Evolutionary conservation across 306 rosid species (phyloP), one percentile per base, ranked within the genome.

Genomic region (Lathyrus aphaca): DNA sequence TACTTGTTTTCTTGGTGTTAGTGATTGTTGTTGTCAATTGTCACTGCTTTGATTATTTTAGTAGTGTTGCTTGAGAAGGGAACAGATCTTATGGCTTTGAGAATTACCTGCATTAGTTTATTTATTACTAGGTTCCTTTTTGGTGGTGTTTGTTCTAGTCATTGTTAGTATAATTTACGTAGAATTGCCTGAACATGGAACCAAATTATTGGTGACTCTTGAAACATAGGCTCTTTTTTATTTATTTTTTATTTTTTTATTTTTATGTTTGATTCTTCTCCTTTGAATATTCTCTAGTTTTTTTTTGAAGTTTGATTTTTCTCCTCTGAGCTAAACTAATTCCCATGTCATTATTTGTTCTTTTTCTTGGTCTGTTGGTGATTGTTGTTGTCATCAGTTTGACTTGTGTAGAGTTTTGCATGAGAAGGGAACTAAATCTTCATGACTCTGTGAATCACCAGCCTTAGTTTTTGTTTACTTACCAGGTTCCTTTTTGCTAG

Each of bases 11-110:
- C 40, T 51, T 50, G 48, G 8, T 53, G 6, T 25, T 72, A 16
- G 12, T 46, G 38, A 9, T 43, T 62, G 35, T 74, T 69, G 61
- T 50, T 44, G 46, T n/a, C n/a, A n/a, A n/a, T n/a, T n/a, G n/a
- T 57, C 38, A 12, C 23, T 53, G 50, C 37, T 61, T 61, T 42
- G 40, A 11, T 69, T 69, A 30, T 0, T 35, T 13, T 54, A 23
- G 17, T 59, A 43, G 17, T 70, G 40, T 77, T 44, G 62, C 44
- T 29, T 69, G n/a, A 19, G 30, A 19, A 19, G 30, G 30, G 15
- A 19, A 53, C 32, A 19, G 8, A 27, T 30, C 50, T 48, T 37
- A 10, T 40, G 45, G 45, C 53, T 43, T 56, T 50, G 29, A 29
- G 21, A 45, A 18, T 10, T 51, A 6, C 35, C 7, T 17, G 21